phyloP scores from a whole-genome alignment of 139 green algal species.

The Volvox reticuliferus region DNA sequence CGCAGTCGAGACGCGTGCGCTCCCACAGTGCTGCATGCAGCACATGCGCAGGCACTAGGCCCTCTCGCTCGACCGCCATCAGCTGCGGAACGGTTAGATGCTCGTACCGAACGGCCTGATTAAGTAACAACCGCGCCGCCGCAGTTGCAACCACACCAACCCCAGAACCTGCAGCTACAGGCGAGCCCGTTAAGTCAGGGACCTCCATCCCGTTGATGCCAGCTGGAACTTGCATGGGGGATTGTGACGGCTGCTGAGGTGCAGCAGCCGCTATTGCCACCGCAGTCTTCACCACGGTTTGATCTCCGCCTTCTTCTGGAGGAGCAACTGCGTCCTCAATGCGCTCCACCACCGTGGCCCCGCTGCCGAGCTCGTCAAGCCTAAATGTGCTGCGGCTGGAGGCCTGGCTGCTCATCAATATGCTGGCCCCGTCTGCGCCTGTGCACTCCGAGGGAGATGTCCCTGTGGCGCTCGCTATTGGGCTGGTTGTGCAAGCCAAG shows the following conservation, averaged over 20 bases:
- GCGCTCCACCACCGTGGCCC: not conserved
- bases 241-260: not conserved
- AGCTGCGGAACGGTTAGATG: constrained; percentile 40
- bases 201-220: not conserved
- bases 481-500: not conserved
- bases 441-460: not conserved
- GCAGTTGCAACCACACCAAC: not conserved
- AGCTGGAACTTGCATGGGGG: not conserved
- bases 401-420: not conserved
- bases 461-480: not conserved
- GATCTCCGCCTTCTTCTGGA: not conserved
- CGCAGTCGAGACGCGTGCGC: constrained; percentile 12
- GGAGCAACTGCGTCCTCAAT: not conserved
- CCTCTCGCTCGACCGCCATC: constrained; percentile 7
- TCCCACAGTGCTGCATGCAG: constrained; percentile 20
- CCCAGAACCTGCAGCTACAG: not conserved
- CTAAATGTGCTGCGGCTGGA: not conserved
- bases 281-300: not conserved
- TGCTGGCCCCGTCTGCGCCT: not conserved
- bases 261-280: not conserved
- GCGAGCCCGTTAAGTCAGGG: not conserved
- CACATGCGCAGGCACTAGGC: not conserved
- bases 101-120: constrained; percentile 23
- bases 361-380: not conserved
- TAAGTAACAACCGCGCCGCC: not conserved